Evolutionary conservation across 768 basidiomycete genomes (phyloP).

Genomic region (Suillus fuscotomentosus): DNA sequence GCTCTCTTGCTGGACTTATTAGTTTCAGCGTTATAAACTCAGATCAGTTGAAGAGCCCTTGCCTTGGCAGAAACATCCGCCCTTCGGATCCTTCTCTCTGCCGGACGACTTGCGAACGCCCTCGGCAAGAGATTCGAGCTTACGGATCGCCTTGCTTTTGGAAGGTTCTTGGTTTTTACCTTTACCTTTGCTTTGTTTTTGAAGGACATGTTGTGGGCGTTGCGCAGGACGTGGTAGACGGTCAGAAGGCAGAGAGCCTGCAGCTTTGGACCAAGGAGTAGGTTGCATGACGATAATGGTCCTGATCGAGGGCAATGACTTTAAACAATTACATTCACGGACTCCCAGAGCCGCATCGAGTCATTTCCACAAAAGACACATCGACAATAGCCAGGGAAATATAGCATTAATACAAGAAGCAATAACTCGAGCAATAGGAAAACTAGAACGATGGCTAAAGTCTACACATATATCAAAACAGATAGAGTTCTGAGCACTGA

Average conservation of each 20-base stretch:
- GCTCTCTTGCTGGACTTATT: slow-evolving; percentile 47
- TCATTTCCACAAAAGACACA: not conserved
- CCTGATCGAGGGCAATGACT: not conserved
- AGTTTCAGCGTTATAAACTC: not conserved
- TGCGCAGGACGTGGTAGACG: slow-evolving; percentile 33
- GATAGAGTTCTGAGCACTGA: slow-evolving; percentile 6
- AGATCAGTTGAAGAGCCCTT: slow-evolving; percentile 7
- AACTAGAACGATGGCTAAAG: not conserved
- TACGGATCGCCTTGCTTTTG: slow-evolving; percentile 49
- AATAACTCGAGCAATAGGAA: not conserved
- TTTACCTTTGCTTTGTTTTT: slow-evolving; percentile 36
- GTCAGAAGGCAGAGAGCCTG: slow-evolving; percentile 56
- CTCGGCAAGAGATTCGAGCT: slow-evolving; percentile 47
- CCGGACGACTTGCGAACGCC: slow-evolving; percentile 36
- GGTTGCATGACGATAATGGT: not conserved
- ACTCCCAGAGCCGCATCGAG: not conserved
- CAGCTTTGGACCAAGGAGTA: slow-evolving; percentile 23
- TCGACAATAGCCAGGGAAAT: not conserved
- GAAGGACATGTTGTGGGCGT: slow-evolving; percentile 8
- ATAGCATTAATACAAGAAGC: not conserved
- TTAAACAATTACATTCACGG: not conserved
- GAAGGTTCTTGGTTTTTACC: slow-evolving; percentile 30
- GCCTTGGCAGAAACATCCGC: slow-evolving; percentile 75
- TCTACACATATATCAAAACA: slow-evolving; percentile 11
- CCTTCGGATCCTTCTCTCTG: slow-evolving; percentile 49